Percentiles rank a stretch among this genome's conserved stretches.
Evolutionary conservation across 176 grass and related monocot genomes (phyloP).

Genomic region (Secale cereale): DNA sequence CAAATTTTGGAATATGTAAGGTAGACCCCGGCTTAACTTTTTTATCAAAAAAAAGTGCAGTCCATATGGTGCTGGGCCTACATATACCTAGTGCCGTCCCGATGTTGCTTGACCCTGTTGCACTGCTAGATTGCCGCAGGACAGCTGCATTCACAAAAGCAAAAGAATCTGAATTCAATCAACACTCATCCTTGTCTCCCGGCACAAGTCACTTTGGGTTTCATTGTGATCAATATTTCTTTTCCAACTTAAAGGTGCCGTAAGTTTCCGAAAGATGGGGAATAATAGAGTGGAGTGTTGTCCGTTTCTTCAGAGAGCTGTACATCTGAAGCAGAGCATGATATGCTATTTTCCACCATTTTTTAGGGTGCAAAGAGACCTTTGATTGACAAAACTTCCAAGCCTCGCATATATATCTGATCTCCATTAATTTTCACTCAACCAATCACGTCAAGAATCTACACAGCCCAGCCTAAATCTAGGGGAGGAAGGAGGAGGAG

Average conservation of each 20-base stretch:
- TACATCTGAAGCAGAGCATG: background rate
- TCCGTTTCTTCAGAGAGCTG: background rate
- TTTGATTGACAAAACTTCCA: conserved; percentile 9
- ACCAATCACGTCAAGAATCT: conserved; percentile 46
- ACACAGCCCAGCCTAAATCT: conserved; percentile 43
- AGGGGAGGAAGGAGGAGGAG: background rate
- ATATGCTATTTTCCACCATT: background rate
- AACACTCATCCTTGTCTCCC: background rate
- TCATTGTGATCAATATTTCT: background rate
- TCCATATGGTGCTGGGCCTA: too few relatives aligned
- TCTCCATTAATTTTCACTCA: conserved; percentile 18
- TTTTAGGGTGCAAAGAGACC: background rate
- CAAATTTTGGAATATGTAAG: too few relatives aligned
- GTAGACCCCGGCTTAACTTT: too few relatives aligned
- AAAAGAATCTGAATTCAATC: background rate
- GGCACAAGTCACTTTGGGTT: background rate
- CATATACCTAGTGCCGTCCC: too few relatives aligned
- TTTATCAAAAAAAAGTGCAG: too few relatives aligned
- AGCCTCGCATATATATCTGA: background rate
- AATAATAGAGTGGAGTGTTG: background rate
- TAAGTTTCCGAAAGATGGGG: background rate
- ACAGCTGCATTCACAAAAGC: background rate
- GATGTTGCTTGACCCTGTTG: too few relatives aligned
- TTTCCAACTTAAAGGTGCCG: background rate
- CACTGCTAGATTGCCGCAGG: background rate